Percentiles rank a stretch among this genome's conserved stretches.
These are phyloP conservation scores for Suillus luteus DNA, from an alignment of 768 basidiomycete genomes.

Conservation along the genomic window DNA sequence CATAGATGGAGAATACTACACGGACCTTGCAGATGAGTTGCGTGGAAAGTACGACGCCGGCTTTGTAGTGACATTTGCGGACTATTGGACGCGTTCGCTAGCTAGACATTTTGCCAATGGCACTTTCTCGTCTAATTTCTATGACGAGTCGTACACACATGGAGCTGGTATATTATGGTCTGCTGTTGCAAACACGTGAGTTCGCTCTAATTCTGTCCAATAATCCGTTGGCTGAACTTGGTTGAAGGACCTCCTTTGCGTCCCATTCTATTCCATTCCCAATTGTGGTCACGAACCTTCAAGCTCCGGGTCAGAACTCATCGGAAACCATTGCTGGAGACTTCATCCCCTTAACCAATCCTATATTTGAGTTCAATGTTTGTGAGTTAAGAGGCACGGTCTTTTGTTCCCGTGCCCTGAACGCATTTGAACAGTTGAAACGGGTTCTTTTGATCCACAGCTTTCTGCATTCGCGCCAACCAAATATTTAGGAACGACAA, in stretches of 20 bases:
- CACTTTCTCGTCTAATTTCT: constrained; percentile 35
- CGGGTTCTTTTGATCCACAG: constrained; percentile 45
- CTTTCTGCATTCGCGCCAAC: constrained; percentile 48
- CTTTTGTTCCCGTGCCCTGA: background rate
- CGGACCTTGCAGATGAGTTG: constrained; percentile 27
- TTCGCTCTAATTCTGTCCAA: constrained; percentile 1
- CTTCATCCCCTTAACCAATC: constrained; percentile 32
- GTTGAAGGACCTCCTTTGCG: constrained; percentile 33
- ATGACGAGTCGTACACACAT: constrained; percentile 30
- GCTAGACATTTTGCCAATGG: constrained; percentile 43
- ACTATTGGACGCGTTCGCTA: constrained; percentile 30
- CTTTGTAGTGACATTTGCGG: constrained; percentile 32
- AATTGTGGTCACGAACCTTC: constrained; percentile 34
- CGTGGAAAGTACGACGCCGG: constrained; percentile 34
- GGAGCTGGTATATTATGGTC: constrained; percentile 40
- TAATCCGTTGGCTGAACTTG: constrained; percentile 9
- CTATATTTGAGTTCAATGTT: constrained; percentile 39
- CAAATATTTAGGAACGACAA: constrained; percentile 45
- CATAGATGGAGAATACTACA: constrained; percentile 21
- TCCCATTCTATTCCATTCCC: constrained; percentile 42
- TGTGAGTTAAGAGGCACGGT: constrained; percentile 22
- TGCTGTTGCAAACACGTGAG: constrained; percentile 35
- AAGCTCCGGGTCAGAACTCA: constrained; percentile 27
- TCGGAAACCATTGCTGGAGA: constrained; percentile 25
- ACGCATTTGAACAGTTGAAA: constrained; percentile 31